Evolutionary conservation across 345 rosid species (phyloP), one percentile per base, ranked within the genome.

Genomic region (Toxicodendron radicans): DNA sequence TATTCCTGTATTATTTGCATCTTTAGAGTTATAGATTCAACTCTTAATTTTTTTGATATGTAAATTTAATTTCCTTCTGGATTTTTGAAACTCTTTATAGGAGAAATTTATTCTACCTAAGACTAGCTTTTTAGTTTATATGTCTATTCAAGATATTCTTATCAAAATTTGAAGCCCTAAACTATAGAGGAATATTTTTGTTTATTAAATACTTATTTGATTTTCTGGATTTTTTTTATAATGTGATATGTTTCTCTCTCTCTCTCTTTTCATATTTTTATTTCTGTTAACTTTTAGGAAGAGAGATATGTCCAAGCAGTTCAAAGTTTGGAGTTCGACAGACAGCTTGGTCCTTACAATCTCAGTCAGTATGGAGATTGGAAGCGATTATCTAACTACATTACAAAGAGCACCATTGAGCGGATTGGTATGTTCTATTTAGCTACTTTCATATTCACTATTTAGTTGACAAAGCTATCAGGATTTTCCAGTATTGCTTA

Each of bases 261-360:
- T 30, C 58, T 16, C 43, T 27, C 45, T 33, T 13, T 53, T 41
- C 43, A 38, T 8, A 38, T 38, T 38, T 1, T 38, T 38, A 38
- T 38, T 35, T 35, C 6, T 76, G 58, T 75, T 65, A 49, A 18
- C 62, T 68, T 59, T 53, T 78, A 92, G 98, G 97, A 85, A 82
- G 93, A 85, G 83, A 90, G 93, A 78, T 95, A 82, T 85, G 73
- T 82, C 30, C 88, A 78, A 77, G 90, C 94, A 66, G 94, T 92
- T 57, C 80, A 56, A 82, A 76, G 66, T 71, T 82, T 91, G 83
- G 98, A 95, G 85, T 92, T 95, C 59, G 94, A 95, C 80, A 83
- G 84, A 45, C 75, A 87, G 76, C 93, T 92, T 73, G 97, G 97
- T 74, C 95, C 99, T 52, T 92, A 89, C 81, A 82, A 86, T 81